Base-by-base conservation (phyloP, 306 rosid species). In the Fragaria nilgerrensis region DNA sequence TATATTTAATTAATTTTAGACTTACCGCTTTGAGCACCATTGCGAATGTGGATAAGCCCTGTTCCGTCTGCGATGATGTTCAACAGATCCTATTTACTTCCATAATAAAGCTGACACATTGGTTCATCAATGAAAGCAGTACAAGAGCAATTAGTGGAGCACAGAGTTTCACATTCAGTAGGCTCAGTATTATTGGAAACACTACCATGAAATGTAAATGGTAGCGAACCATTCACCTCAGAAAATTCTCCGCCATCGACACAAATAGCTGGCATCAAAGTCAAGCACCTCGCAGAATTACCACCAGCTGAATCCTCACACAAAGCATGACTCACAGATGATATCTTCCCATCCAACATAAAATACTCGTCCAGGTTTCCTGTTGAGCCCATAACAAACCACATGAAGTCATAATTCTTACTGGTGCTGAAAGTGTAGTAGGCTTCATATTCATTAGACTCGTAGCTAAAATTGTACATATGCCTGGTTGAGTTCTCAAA, bases 131-230 rank as follows among this genome's bases (percentile, higher is more conserved):
- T 56, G 22, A 76, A 76, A 27, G 73, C 79, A 48, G 39, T 64
- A n/a, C 79, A 76, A 49, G 73, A 65, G 50, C 65, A 76, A 66
- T 76, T 76, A 66, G 39, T 76, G 73, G 41, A 8, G 64, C 79
- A 76, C 22, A 65, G 14, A 5, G 47, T 7, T 34, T 76, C 39
- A 48, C 79, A 76, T 13, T 65, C 79, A 49, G 17, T 76, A n/a
- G 22, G n/a, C 22, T 36, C 65, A 63, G 36, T 11, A 48, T 39
- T 39, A 23, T 43, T 7, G 41, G 55, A 14, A 22, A 17, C 41
- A 20, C 5, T 75, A 20, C 32, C 34, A 14, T 37, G 41, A 22
- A n/a, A 9, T 32, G 47, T 3, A 34, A 72, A 65, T 19, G 64
- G 63, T 15, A 75, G 36, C 13, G 63, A 63, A 20, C 73, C 79